phyloP scores from a whole-genome alignment of 495 filamentous ascomycete species.

The Aspergillus sparsus region DNA sequence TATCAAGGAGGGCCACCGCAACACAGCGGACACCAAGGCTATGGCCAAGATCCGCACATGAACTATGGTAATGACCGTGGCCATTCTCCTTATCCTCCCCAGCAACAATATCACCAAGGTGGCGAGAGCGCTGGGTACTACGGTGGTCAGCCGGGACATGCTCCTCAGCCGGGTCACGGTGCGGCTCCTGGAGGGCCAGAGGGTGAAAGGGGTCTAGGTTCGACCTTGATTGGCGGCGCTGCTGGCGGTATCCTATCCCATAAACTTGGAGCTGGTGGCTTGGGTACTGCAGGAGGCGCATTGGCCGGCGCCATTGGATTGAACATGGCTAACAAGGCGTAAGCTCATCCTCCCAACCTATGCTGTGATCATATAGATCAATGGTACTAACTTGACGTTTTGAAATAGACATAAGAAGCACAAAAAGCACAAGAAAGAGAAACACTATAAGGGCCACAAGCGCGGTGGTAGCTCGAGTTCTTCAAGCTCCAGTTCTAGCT shows the following conservation, averaged over 20 bases:
- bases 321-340: constrained; percentile 43
- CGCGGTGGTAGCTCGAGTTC: constrained; percentile 33
- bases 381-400: constrained; percentile 19
- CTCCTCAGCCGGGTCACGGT: constrained; percentile 23
- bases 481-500: constrained; percentile 33
- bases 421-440: constrained; percentile 34
- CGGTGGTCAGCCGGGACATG: constrained; percentile 16
- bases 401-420: constrained; percentile 31
- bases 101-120: constrained; percentile 30
- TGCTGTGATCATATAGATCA: not conserved
- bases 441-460: constrained; percentile 35
- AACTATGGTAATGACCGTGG: constrained; percentile 28
- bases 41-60: constrained; percentile 25
- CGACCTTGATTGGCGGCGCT: constrained; percentile 43
- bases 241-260: constrained; percentile 47
- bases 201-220: constrained; percentile 47
- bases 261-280: constrained; percentile 43
- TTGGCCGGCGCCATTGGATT: constrained; percentile 48
- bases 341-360: constrained; percentile 16
- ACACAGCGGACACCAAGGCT: constrained; percentile 12
- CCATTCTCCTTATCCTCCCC: constrained; percentile 37
- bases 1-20: constrained; percentile 10
- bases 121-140: constrained; percentile 32
- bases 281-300: constrained; percentile 46
- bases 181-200: constrained; percentile 26